Evolutionary conservation across 306 rosid genomes (phyloP).

Genomic region (Gastrolobium bilobum): DNA sequence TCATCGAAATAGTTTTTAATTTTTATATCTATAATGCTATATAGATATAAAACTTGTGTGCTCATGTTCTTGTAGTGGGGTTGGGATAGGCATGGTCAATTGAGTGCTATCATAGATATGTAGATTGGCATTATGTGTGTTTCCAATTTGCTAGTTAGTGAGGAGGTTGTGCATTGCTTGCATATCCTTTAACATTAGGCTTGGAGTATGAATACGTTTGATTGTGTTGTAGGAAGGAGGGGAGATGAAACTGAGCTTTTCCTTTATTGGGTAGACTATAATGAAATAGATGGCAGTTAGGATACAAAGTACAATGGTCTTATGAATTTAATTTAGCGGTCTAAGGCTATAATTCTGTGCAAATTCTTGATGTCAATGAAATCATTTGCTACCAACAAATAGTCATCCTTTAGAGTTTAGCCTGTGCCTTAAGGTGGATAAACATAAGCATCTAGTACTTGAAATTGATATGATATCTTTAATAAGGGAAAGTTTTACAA

Average conservation of each 20-base stretch:
- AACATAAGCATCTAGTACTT: constrained; percentile 7
- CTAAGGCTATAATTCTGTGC: not conserved
- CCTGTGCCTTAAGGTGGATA: constrained; percentile 36
- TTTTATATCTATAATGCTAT: constrained; percentile 1
- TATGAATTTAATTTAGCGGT: not conserved
- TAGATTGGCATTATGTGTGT: not conserved
- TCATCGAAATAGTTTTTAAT: constrained; percentile 22
- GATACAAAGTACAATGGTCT: constrained; percentile 25
- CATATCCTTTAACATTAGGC: not conserved
- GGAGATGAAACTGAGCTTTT: not conserved
- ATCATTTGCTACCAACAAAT: not conserved
- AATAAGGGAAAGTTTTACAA: not conserved
- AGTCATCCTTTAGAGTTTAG: constrained; percentile 20
- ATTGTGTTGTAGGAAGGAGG: not conserved
- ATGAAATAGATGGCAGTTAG: constrained; percentile 11
- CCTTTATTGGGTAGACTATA: not conserved
- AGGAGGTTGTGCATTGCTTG: not conserved
- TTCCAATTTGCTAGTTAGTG: not conserved
- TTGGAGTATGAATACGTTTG: not conserved
- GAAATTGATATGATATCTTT: constrained; percentile 26
- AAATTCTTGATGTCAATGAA: not conserved
- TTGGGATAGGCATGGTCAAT: constrained; percentile 11
- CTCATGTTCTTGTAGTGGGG: constrained; percentile 13
- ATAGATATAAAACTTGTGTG: not conserved
- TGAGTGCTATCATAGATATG: constrained; percentile 1